Evolutionary conservation across 192 early-diverging fungal genomes (phyloP), one percentile per base, ranked within the genome.

Genomic region (Coemansia sp.): DNA sequence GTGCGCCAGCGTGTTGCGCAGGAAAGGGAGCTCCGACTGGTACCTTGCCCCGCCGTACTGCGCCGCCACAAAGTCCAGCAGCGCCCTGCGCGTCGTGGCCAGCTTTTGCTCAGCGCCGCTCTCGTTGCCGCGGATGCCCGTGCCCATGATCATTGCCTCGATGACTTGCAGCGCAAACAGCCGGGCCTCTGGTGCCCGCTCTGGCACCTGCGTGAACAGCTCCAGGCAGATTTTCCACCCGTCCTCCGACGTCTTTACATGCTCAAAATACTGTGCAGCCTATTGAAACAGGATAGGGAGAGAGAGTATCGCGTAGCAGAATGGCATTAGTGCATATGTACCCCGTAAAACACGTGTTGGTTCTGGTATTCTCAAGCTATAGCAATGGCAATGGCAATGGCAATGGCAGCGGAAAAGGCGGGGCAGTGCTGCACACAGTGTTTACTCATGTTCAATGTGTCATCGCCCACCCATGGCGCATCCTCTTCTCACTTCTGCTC

Each of bases 201-300:
- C 81, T n/a, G 89, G 86, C 37, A 73, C 71, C 50, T 80, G 77
- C 44, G 86, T 80, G 56, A 92, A 93, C 25, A 94, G 80, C 42
- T 82, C 72, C 29, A 94, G 58, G 61, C 91, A 91, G 29, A 89
- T 68, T 66, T 84, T 83, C 92, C 94, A 96, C 23, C 90, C 94
- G 45, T 91, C 85, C 13, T 75, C 56, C 46, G 85, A 84, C 40
- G 60, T 53, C 63, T 87, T 90, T 38, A 96, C 73, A 55, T 85
- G 80, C 53, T 90, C 85, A 64, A 87, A 93, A 64, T 87, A 96
- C 42, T 80, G 75, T 23, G 78, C 90, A 13, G 91, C 93, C 85
- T 53, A 69, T 9, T 45, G 38, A 37, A n/a, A 18, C 42, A 55
- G 24, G 39, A 46, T 35, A n/a, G n/a, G n/a, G n/a, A n/a, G n/a